These are phyloP conservation scores for Spathaspora sp. DNA, from an alignment of 805 yeast genomes.

Conservation along the genomic window DNA sequence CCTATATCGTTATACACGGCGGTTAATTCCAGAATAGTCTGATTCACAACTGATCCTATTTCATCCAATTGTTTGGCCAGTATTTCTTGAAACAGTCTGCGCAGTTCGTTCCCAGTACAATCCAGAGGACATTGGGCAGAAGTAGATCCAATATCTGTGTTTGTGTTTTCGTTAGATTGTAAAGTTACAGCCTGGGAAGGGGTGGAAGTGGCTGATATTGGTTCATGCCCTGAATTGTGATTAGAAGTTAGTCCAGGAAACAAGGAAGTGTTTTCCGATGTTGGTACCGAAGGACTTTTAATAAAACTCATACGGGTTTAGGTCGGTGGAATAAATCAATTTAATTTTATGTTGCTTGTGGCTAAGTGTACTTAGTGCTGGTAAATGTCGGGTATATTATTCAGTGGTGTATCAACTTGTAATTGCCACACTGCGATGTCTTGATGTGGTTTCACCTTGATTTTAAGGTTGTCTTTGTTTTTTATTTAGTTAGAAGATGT, in stretches of 20 bases:
- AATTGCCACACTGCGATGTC: background rate
- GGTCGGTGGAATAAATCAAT: too few relatives aligned
- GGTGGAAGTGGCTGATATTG: background rate
- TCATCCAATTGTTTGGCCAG: slow-evolving; percentile 20
- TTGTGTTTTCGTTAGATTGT: background rate
- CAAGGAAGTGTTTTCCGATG: background rate
- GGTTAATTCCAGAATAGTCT: slow-evolving; percentile 40
- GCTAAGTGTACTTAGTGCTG: too few relatives aligned
- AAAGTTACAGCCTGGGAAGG: background rate
- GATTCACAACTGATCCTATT: slow-evolving; percentile 31
- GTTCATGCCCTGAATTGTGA: background rate
- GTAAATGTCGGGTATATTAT: too few relatives aligned
- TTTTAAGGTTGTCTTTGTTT: background rate
- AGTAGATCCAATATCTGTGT: background rate
- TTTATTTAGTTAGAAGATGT: background rate
- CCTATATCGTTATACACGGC: slow-evolving; percentile 52
- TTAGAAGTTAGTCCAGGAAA: background rate
- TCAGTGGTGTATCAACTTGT: background rate
- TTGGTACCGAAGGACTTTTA: background rate
- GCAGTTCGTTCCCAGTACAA: background rate
- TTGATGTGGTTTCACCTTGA: background rate
- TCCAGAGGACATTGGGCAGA: background rate
- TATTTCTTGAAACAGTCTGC: background rate
- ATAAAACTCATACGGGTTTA: background rate
- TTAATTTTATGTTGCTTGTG: too few relatives aligned